Evolutionary conservation across 805 yeast species (phyloP), one percentile per base, ranked within the genome.

Genomic region (Candida nonsorbophila): DNA sequence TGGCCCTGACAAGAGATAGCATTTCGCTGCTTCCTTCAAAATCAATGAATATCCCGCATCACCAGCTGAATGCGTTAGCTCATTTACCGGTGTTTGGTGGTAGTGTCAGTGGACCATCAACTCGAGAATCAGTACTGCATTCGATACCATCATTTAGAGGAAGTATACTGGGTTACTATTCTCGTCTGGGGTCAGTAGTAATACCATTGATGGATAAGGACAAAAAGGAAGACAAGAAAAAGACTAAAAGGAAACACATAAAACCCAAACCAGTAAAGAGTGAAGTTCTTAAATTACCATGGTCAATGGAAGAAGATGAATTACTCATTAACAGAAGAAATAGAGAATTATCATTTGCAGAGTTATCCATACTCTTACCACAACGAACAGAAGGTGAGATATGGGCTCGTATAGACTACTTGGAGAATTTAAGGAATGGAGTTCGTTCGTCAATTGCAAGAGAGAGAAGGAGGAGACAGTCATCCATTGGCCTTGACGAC

Each of bases 321-420:
- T 51, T 85, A 21, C 44, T 74, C 24, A 68, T 69, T 26, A 64
- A 72, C 35, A 62, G 82, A 29, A 55, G 74, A 7, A 58, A 71
- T 28, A 59, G 77, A 40, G 80, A 79, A 32, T 56, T 86, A 22
- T 71, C 81, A 19, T 67, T 81, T 44, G 81, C 79, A 11, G 95
- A 86, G 54, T 59, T 86, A 21, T 69, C 81, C 10, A 78, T 85
- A 19, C 55, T 86, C 29, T 60, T 86, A 24, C 90, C 92, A 10
- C 71, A 69, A 33, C 72, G 85, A 39, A 67, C 92, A 0, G 87
- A 82, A 48, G 65, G 65, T n/a, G 92, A 84, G 42, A 86, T 86
- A 24, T 67, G 73, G 64, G 54, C 69, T 21, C 65, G 92, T 37
- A 72, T 82, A 14, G 72, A 65, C 27, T 55, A 65, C 28, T 48